A percentile compares a stretch with the other conserved stretches of the same genome.
These are phyloP conservation scores for Sutorius australiensis DNA, from an alignment of 768 basidiomycete species.

Conservation along the genomic window DNA sequence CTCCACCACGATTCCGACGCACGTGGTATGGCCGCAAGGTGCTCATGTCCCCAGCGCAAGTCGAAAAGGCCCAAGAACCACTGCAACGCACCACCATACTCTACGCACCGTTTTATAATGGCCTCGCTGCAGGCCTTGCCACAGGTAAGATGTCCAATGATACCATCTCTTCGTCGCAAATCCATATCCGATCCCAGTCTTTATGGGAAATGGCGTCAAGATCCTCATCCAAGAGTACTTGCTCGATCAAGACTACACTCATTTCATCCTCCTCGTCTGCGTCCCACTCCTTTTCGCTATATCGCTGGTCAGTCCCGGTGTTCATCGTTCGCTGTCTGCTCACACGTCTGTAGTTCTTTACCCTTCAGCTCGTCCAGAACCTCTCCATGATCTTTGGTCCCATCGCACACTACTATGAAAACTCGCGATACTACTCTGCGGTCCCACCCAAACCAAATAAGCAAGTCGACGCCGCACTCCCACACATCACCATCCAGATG, in stretches of 20 bases:
- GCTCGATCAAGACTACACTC: constrained; percentile 42
- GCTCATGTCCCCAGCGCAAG: constrained; percentile 32
- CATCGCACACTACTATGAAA: constrained; percentile 47
- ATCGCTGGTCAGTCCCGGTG: constrained; percentile 36
- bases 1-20: constrained; percentile 35
- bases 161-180: not conserved
- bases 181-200: constrained; percentile 38
- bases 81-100: constrained; percentile 18
- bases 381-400: constrained; percentile 45
- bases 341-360: constrained; percentile 31
- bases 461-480: constrained; percentile 41
- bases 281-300: constrained; percentile 44
- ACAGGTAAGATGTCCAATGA: constrained; percentile 5
- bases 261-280: constrained; percentile 41
- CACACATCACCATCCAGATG: constrained; percentile 53
- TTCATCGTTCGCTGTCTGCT: not conserved
- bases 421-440: constrained; percentile 54
- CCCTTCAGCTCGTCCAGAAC: constrained; percentile 39
- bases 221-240: constrained; percentile 52
- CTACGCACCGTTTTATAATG: constrained; percentile 28
- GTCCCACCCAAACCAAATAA: constrained; percentile 40
- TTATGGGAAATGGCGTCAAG: constrained; percentile 61
- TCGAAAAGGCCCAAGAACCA: constrained; percentile 24
- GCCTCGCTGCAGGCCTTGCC: constrained; percentile 26
- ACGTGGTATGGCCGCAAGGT: constrained; percentile 64